Evolutionary conservation across 2,329 filamentous ascomycete species (phyloP).

Genomic region (Byssochlamys sp.): DNA sequence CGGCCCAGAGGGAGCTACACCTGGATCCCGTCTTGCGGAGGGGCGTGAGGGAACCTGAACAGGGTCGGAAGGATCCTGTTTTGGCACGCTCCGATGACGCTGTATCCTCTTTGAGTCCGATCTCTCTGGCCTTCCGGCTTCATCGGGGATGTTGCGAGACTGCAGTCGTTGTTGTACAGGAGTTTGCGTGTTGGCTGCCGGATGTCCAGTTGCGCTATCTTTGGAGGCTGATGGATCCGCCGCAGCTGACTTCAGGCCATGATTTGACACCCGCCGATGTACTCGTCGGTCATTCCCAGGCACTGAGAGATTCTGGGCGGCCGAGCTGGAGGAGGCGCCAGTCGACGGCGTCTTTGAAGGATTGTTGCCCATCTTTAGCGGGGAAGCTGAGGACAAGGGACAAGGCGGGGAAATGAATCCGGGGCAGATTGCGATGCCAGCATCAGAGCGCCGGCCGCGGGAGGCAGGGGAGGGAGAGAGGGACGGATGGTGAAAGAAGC

Average conservation of each 20-base stretch:
- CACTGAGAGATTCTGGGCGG: constrained; percentile 15
- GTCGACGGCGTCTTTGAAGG: constrained; percentile 34
- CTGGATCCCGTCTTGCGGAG: constrained; percentile 18
- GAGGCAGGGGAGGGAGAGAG: constrained; percentile 6
- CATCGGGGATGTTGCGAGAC: constrained; percentile 27
- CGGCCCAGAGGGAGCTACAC: constrained; percentile 34
- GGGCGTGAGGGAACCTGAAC: constrained; percentile 30
- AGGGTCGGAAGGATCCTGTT: constrained; percentile 26
- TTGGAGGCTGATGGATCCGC: constrained; percentile 35
- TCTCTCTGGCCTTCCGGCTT: constrained; percentile 12
- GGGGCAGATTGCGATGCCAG: constrained; percentile 12
- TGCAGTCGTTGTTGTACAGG: constrained; percentile 34
- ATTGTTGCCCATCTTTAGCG: constrained; percentile 39
- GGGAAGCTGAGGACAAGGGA: constrained; percentile 8
- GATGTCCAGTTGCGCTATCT: constrained; percentile 34
- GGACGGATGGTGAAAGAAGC: not conserved
- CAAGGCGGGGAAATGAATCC: constrained; percentile 6
- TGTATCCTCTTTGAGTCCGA: not conserved
- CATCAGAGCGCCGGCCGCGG: constrained; percentile 13
- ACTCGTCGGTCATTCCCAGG: constrained; percentile 28
- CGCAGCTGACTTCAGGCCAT: constrained; percentile 31
- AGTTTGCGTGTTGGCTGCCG: constrained; percentile 24
- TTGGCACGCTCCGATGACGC: not conserved
- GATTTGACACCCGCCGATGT: constrained; percentile 32
- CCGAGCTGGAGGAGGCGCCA: constrained; percentile 19